Evolutionary conservation across 1,284 basidiomycete genomes (phyloP), one percentile per base, ranked within the genome.

Genomic region (Ceratobasidium sp.): DNA sequence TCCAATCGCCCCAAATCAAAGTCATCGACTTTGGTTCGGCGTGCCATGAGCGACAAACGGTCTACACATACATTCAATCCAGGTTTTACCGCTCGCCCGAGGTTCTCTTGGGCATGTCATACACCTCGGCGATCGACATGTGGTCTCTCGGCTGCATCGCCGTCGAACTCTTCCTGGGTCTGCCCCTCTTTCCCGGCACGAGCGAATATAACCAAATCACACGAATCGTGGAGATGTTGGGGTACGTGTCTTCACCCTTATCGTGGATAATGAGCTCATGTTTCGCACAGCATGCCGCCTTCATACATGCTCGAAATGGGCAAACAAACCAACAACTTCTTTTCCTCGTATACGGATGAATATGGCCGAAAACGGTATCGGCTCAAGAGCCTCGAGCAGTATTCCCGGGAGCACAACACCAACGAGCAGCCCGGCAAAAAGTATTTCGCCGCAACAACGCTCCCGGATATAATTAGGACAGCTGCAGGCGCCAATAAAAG

Each of bases 21-120:
- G 94, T 99, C 76, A 99, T 99, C 83, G 97, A 99, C 86, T 99
- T 99, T 85, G 98, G 97, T 65, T 99, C 97, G 23, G 96, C 97
- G 23, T 99, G 98, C 83, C 96, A 99, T 84, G 98, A 99, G 85
- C 92, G 95, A 81, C 96, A 99, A 85, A 99, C 97, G 5, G 97
- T 99, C 60, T 99, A 99, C 84, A 99, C 98, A 1, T 99, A 99
- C 85, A 99, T 99, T 83, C 97, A 99, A 83, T 98, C 97, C 10
- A 90, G 97, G 65, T 99, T 99, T 86, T 99, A 99, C 83, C 94
- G 98, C 53, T 98, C 95, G 3, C 98, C 97, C 4, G 98, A 99
- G 85, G 98, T 99, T 33, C 88, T 99, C 17, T 88, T 99, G 28
- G 97, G 97, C 28, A 90, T 99, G 82, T 92, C 97, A 3, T 99